phyloP scores from a whole-genome alignment of 2,329 filamentous ascomycete species.

The Ascochyta koolunga region DNA sequence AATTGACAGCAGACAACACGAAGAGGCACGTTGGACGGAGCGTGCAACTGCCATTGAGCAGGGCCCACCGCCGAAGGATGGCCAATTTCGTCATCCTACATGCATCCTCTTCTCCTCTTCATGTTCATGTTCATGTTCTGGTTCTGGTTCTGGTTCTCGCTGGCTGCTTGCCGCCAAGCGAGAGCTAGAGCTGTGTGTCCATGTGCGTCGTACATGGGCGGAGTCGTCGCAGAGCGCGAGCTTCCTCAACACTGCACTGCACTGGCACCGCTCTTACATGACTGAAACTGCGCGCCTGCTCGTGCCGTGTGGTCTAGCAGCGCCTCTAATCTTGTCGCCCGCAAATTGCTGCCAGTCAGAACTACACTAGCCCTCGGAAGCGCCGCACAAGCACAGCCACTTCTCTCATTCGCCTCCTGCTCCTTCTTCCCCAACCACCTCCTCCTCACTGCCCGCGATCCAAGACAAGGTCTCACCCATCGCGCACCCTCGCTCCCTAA shows the following conservation, averaged over 20 bases:
- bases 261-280: conserved; percentile 7
- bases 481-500: conserved; percentile 20
- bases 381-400: conserved; percentile 29
- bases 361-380: conserved; percentile 27
- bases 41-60: conserved; percentile 27
- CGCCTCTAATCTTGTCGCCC: conserved; percentile 18
- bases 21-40: conserved; percentile 16
- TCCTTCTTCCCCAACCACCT: conserved; percentile 35
- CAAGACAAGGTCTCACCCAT: conserved; percentile 39
- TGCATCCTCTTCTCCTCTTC: background rate
- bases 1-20: conserved; percentile 7
- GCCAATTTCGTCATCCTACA: conserved; percentile 29
- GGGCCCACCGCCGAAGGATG: conserved; percentile 7
- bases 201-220: no score
- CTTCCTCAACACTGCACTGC: conserved; percentile 24
- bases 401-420: conserved; percentile 28
- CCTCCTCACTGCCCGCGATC: conserved; percentile 26
- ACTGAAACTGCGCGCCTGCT: conserved; percentile 19
- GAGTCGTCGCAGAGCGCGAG: conserved; percentile 22
- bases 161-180: conserved; percentile 8
- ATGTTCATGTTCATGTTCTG: no score
- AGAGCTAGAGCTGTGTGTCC: background rate
- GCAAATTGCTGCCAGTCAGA: conserved; percentile 23
- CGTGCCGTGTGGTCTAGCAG: conserved; percentile 24
- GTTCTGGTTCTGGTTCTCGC: no score